phyloP scores from a whole-genome alignment of 257 asterid species.

The Paulownia fortunei region DNA sequence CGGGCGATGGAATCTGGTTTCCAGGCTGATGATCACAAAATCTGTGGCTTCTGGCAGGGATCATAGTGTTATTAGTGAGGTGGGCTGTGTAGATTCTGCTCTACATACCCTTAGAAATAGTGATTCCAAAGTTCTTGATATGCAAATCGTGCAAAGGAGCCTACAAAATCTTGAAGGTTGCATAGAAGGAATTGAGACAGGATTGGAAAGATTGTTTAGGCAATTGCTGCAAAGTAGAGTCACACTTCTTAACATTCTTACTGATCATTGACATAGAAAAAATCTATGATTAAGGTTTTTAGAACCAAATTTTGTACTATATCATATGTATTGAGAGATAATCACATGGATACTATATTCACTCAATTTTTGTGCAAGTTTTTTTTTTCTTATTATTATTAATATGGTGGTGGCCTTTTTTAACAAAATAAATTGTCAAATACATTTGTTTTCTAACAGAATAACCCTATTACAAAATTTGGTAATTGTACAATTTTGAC shows the following conservation, averaged over 20 bases:
- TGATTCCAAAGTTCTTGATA: slow-evolving; percentile 26
- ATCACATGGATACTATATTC: not conserved
- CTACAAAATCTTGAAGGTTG: slow-evolving; percentile 45
- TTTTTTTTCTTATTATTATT: too few species aligned
- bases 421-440: too few species aligned
- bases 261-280: slow-evolving; percentile 33
- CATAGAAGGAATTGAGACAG: slow-evolving; percentile 42
- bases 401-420: not conserved
- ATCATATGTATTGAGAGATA: not conserved
- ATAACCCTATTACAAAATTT: too few species aligned
- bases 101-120: slow-evolving; percentile 13
- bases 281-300: not conserved
- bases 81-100: slow-evolving; percentile 42
- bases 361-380: not conserved
- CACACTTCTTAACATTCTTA: slow-evolving; percentile 48
- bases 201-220: slow-evolving; percentile 51
- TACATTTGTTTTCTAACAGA: not conserved
- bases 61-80: slow-evolving; percentile 26
- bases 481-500: too few species aligned
- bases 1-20: slow-evolving; percentile 40
- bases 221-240: slow-evolving; percentile 49
- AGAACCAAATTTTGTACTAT: slow-evolving; percentile 10
- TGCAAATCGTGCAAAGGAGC: slow-evolving; percentile 35
- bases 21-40: slow-evolving; percentile 46
- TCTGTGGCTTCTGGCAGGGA: slow-evolving; percentile 21